Conservation (phyloP, 352 stramenopile species). For the Phytopythium vexans region DNA sequence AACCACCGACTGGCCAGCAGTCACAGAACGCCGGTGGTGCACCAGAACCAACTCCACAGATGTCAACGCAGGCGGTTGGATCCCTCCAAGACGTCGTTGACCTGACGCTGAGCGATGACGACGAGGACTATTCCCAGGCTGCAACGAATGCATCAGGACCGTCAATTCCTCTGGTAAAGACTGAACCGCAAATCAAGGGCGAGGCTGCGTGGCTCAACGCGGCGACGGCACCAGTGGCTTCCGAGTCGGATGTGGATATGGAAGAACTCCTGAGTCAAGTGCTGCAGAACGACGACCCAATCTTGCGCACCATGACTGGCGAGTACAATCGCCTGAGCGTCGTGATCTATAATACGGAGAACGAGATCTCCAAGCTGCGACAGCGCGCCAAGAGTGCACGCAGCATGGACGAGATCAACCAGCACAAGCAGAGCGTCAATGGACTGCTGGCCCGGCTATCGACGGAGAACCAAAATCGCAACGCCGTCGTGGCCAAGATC, state of each 20-base stretch:
- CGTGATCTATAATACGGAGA: constrained; percentile 44
- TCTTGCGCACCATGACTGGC: constrained; percentile 45
- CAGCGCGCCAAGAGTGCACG: constrained; percentile 1
- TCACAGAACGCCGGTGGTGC: no score
- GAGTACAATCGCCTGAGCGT: constrained; percentile 57
- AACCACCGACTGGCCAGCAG: no score
- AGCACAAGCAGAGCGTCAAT: constrained; percentile 8
- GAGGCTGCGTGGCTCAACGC: constrained; percentile 27
- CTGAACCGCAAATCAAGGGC: constrained; percentile 23
- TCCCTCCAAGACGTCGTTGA: constrained; percentile 17
- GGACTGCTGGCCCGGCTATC: constrained; percentile 21
- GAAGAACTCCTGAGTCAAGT: constrained; percentile 29
- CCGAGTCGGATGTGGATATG: constrained; percentile 17
- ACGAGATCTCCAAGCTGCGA: constrained; percentile 22
- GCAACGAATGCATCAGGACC: background rate
- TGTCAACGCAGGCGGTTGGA: no score
- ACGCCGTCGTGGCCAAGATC: constrained; percentile 44
- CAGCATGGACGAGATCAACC: constrained; percentile 32
- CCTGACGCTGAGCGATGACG: constrained; percentile 33
- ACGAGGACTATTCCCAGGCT: constrained; percentile 10
- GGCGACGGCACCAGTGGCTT: constrained; percentile 7
- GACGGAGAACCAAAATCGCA: constrained; percentile 35
- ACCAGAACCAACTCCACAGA: no score
- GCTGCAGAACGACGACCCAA: constrained; percentile 46
- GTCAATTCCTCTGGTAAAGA: constrained; percentile 13